A percentile compares a stretch with the other conserved stretches of the same genome.
phyloP scores from a whole-genome alignment of 805 yeast genomes.

The Pichia exigua region DNA sequence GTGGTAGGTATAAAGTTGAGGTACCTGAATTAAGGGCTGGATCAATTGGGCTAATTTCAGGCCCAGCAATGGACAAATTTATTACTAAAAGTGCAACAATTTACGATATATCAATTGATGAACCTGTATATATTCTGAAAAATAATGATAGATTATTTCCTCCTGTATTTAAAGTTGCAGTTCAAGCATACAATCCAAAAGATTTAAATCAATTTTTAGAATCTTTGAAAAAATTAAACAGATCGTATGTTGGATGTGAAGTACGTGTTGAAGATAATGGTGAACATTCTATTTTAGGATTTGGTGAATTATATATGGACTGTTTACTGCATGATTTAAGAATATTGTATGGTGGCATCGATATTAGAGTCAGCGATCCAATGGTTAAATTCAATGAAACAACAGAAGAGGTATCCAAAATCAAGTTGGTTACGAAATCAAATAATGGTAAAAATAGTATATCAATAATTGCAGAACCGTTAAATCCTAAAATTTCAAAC shows the following conservation, averaged over 20 bases:
- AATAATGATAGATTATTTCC: constrained; percentile 38
- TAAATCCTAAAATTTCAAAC: constrained; percentile 43
- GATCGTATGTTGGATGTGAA: constrained; percentile 56
- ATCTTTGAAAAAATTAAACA: constrained; percentile 57
- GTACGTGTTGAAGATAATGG: constrained; percentile 84
- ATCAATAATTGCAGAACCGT: constrained; percentile 71
- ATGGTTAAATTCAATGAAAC: constrained; percentile 76
- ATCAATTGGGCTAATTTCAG: constrained; percentile 57
- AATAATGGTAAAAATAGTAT: constrained; percentile 47
- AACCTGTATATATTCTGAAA: constrained; percentile 28
- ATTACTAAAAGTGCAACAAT: constrained; percentile 59
- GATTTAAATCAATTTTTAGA: constrained; percentile 67
- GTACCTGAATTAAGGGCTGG: constrained; percentile 44
- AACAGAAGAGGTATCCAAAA: constrained; percentile 53
- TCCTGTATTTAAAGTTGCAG: constrained; percentile 71
- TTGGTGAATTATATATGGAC: constrained; percentile 86
- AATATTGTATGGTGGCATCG: constrained; percentile 50
- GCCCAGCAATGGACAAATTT: constrained; percentile 42
- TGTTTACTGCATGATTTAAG: constrained; percentile 74
- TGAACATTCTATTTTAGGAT: constrained; percentile 69
- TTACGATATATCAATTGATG: constrained; percentile 22
- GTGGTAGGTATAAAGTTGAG: constrained; percentile 62
- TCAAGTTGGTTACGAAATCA: constrained; percentile 57
- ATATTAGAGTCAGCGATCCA: constrained; percentile 80
- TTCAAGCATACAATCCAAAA: constrained; percentile 73